phyloP scores from a whole-genome alignment of 2,329 filamentous ascomycete species.

The Cercospora brassicicola region DNA sequence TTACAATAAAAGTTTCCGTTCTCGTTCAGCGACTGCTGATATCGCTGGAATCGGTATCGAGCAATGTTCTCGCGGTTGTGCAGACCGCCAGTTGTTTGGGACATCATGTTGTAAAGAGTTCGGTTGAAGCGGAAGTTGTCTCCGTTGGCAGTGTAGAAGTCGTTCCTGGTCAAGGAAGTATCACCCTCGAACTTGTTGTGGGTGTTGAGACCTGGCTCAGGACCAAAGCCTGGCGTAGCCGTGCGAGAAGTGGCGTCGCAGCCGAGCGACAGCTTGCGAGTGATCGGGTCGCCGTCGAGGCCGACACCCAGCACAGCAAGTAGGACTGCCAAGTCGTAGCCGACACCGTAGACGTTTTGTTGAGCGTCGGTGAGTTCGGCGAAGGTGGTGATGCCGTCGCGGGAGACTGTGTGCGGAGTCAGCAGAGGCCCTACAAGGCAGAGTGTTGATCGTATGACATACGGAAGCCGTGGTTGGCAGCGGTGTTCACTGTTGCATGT shows the following conservation, averaged over 20 bases:
- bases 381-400: constrained; percentile 45
- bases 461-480: constrained; percentile 42
- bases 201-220: constrained; percentile 45
- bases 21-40: constrained; percentile 41
- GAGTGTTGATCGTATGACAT: constrained; percentile 19
- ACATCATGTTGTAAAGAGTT: constrained; percentile 46
- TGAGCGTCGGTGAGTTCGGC: constrained; percentile 47
- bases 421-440: background rate
- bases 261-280: constrained; percentile 46
- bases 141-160: constrained; percentile 42
- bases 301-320: constrained; percentile 45
- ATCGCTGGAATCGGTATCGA: constrained; percentile 45
- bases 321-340: constrained; percentile 45
- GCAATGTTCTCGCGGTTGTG: constrained; percentile 44
- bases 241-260: constrained; percentile 48
- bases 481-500: constrained; percentile 35
- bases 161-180: constrained; percentile 46
- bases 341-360: constrained; percentile 51
- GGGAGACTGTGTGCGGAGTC: constrained; percentile 14
- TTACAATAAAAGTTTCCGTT: constrained; percentile 46
- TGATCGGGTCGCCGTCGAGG: constrained; percentile 45
- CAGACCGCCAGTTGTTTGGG: constrained; percentile 35
- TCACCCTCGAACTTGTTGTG: constrained; percentile 50
- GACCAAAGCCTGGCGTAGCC: constrained; percentile 40
- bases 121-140: constrained; percentile 47